These are phyloP conservation scores for Rhodotorula glutinis DNA, from an alignment of 1,284 basidiomycete species.

Conservation along the genomic window DNA sequence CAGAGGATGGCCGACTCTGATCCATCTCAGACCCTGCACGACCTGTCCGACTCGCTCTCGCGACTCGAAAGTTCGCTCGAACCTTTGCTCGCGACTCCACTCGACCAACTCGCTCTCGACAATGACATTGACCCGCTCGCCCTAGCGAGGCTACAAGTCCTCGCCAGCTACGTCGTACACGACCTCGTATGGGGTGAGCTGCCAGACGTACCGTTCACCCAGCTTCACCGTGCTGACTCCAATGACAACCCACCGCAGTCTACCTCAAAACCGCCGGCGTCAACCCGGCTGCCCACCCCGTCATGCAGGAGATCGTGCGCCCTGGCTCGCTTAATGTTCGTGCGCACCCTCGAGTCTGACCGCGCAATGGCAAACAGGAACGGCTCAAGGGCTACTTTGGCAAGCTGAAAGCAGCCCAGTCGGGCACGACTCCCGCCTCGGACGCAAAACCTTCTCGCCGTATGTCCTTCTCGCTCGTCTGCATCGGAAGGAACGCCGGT, in stretches of 20 bases:
- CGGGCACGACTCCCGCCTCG: conserved; percentile 39
- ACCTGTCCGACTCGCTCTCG: conserved; percentile 19
- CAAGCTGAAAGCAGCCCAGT: conserved; percentile 70
- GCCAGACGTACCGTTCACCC: too few relatives aligned
- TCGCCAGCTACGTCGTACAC: conserved; percentile 71
- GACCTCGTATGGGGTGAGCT: conserved; percentile 76
- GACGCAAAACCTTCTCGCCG: neutral
- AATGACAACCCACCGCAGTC: conserved; percentile 52
- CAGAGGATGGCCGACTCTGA: conserved; percentile 20
- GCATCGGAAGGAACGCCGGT: too few relatives aligned
- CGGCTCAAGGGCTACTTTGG: conserved; percentile 71
- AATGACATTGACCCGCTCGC: conserved; percentile 60
- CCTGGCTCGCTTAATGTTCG: too few relatives aligned
- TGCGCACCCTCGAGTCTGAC: neutral
- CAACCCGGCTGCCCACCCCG: conserved; percentile 70
- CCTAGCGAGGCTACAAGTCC: conserved; percentile 70
- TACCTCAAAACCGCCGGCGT: conserved; percentile 72
- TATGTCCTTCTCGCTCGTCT: neutral
- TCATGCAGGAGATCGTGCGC: conserved; percentile 66
- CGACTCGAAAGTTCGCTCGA: conserved; percentile 21
- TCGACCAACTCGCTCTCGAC: conserved; percentile 12
- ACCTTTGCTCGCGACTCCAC: conserved; percentile 25
- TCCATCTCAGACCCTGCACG: conserved; percentile 2
- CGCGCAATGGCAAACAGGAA: too few relatives aligned
- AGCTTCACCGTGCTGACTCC: too few relatives aligned